phyloP scores from a whole-genome alignment of 1,284 basidiomycete species.

The Apiotrichum veenhuisii region DNA sequence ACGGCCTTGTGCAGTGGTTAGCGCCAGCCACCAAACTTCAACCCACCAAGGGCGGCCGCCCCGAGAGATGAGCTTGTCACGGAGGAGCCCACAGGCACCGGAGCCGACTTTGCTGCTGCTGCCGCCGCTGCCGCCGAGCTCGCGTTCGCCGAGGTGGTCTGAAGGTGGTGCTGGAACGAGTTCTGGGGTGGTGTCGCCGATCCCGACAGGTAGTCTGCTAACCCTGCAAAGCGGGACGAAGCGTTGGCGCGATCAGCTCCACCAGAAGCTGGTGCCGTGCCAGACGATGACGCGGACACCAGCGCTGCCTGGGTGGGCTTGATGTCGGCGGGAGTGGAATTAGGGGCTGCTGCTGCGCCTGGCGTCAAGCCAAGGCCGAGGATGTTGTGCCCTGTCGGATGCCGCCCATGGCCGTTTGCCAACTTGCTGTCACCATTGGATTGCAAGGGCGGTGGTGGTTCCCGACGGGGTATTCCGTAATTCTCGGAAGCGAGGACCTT shows the following conservation, averaged over 20 bases:
- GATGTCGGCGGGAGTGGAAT: background rate
- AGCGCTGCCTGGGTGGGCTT: background rate
- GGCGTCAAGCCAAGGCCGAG: background rate
- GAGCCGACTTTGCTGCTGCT: background rate
- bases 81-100: background rate
- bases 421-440: constrained; percentile 12
- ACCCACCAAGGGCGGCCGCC: background rate
- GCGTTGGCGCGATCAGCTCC: too few relatives aligned
- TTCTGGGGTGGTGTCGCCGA: constrained; percentile 17
- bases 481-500: background rate
- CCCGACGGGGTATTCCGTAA: constrained; percentile 3
- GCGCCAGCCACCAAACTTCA: background rate
- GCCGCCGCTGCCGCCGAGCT: background rate
- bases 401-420: constrained; percentile 7
- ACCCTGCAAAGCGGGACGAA: constrained; percentile 24
- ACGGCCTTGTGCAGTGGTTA: background rate
- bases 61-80: background rate
- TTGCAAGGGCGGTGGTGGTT: background rate
- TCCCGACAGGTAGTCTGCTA: constrained; percentile 31
- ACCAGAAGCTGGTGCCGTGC: background rate
- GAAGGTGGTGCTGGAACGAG: constrained; percentile 18
- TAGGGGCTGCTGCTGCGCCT: background rate
- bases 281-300: background rate
- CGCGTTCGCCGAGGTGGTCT: background rate
- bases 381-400: background rate